These are phyloP conservation scores for Eragrostis tef DNA, from an alignment of 202 grass and related monocot genomes.

Conservation along the genomic window DNA sequence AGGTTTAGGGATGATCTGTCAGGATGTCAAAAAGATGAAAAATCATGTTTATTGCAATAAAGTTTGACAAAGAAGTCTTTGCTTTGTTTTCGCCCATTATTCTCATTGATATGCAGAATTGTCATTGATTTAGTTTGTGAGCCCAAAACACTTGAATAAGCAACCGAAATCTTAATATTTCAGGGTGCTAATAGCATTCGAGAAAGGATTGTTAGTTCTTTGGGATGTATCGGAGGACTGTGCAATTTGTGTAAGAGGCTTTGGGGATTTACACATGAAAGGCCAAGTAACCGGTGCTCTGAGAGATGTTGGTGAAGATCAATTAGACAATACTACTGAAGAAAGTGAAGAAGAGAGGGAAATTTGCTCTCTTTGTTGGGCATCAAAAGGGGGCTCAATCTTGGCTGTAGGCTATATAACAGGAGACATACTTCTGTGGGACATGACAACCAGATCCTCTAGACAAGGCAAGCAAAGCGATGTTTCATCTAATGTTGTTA, in stretches of 20 bases:
- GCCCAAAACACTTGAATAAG: conserved; percentile 4
- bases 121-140: conserved; percentile 39
- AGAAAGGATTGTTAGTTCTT: conserved; percentile 88
- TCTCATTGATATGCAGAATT: conserved; percentile 10
- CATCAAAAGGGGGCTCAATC: conserved; percentile 63
- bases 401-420: conserved; percentile 84
- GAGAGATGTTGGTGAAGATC: conserved; percentile 35
- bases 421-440: conserved; percentile 91
- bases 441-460: conserved; percentile 54
- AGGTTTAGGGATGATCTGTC: not conserved
- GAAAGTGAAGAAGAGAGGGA: conserved; percentile 72
- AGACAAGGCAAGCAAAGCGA: conserved; percentile 55
- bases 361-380: conserved; percentile 95
- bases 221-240: conserved; percentile 77
- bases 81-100: conserved; percentile 42
- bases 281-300: conserved; percentile 47
- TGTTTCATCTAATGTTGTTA: conserved; percentile 67
- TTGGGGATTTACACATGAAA: conserved; percentile 61
- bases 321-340: conserved; percentile 44
- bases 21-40: conserved; percentile 11
- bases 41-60: conserved; percentile 16
- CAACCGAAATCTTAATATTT: conserved; percentile 34
- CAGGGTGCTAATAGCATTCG: conserved; percentile 89
- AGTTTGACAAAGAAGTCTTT: conserved; percentile 26
- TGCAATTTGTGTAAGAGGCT: conserved; percentile 62